These are phyloP conservation scores for Rhizopogon rudus DNA, from an alignment of 768 basidiomycete genomes.

Conservation along the genomic window DNA sequence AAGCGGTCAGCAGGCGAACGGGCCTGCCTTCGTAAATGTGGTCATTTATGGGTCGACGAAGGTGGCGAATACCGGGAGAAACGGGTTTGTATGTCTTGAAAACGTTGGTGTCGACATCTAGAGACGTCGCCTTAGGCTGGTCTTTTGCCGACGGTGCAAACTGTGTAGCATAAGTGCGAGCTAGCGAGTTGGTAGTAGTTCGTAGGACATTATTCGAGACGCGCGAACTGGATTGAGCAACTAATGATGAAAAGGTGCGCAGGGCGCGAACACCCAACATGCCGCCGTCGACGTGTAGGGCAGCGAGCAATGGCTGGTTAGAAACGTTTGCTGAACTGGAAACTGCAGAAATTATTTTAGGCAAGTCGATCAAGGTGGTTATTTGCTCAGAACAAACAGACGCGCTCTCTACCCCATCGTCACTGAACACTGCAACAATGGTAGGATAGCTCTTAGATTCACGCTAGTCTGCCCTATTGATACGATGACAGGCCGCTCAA, in stretches of 20 bases:
- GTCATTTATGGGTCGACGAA: conserved; percentile 72
- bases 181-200: conserved; percentile 11
- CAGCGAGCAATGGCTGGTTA: background rate
- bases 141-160: conserved; percentile 19
- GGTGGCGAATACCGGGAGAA: conserved; percentile 82
- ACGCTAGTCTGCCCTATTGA: background rate
- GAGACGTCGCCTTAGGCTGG: conserved; percentile 28
- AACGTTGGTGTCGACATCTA: conserved; percentile 42
- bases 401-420: conserved; percentile 20
- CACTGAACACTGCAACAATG: conserved; percentile 24
- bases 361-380: conserved; percentile 3
- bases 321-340: background rate
- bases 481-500: conserved; percentile 49
- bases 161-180: conserved; percentile 34
- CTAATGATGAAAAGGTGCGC: conserved; percentile 9
- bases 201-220: conserved; percentile 6
- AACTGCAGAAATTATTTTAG: conserved; percentile 3
- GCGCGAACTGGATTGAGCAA: conserved; percentile 3
- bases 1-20: conserved; percentile 72
- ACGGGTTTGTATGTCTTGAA: conserved; percentile 92
- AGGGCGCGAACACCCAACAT: conserved; percentile 19
- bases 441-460: conserved; percentile 12
- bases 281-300: background rate
- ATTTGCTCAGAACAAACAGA: conserved; percentile 30
- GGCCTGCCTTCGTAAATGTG: conserved; percentile 89